Conservation (phyloP, 2,329 filamentous ascomycete genomes). For the Colletotrichum filicis region DNA sequence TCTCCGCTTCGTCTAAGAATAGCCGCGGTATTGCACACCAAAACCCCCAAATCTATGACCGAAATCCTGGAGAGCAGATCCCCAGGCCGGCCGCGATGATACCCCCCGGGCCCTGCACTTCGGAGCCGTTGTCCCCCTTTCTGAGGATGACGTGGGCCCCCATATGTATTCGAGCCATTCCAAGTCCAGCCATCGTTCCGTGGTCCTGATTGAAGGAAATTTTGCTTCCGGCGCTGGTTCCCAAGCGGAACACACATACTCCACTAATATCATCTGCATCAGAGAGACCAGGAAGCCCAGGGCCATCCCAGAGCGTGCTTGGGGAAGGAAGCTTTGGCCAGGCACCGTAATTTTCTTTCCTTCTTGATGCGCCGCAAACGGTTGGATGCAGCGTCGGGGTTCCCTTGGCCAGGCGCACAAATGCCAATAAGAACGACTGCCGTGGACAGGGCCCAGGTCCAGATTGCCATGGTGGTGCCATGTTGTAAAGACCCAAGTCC, state of each 20-base stretch:
- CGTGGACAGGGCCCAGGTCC: constrained; percentile 22
- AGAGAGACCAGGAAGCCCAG: background rate
- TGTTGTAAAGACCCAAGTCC: constrained; percentile 29
- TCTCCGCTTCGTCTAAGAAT: constrained; percentile 31
- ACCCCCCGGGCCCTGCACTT: constrained; percentile 30
- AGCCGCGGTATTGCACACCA: constrained; percentile 27
- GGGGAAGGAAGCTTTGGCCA: constrained; percentile 32
- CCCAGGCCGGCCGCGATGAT: constrained; percentile 29
- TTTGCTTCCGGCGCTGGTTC: constrained; percentile 35
- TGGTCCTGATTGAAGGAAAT: constrained; percentile 36
- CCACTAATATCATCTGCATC: constrained; percentile 16
- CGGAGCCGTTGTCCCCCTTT: constrained; percentile 17
- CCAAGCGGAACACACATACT: no score
- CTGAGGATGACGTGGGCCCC: constrained; percentile 21
- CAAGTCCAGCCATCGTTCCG: constrained; percentile 11
- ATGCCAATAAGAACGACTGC: constrained; percentile 31
- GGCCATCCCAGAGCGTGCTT: constrained; percentile 1
- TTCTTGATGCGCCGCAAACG: background rate
- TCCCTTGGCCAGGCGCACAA: constrained; percentile 14
- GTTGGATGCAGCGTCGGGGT: constrained; percentile 18
- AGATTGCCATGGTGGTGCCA: constrained; percentile 31
- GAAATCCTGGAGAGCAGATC: constrained; percentile 36
- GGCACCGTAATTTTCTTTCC: constrained; percentile 22
- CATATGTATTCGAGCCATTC: constrained; percentile 23
- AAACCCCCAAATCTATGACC: constrained; percentile 29